Percentiles rank a stretch among this genome's conserved stretches.
Evolutionary conservation across 73 alveolate genomes (phyloP).

Genomic region (Paramecium primaurelia): DNA sequence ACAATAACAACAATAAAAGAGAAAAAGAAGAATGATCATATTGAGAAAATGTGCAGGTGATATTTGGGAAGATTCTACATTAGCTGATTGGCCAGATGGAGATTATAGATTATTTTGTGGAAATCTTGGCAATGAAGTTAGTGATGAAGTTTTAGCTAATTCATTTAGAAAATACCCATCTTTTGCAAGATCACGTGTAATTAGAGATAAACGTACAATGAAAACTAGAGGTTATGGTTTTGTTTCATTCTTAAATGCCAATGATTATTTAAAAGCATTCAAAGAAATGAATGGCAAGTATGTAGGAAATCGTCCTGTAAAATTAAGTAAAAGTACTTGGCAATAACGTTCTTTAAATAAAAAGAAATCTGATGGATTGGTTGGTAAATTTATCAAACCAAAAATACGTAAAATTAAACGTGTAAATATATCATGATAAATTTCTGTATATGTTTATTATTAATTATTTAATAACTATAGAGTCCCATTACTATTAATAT

Average conservation of each 20-base stretch:
- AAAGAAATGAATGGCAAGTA: slow-evolving; percentile 97
- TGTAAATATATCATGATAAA: not conserved
- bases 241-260: slow-evolving; percentile 85
- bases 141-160: slow-evolving; percentile 89
- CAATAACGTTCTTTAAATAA: slow-evolving; percentile 71
- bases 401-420: slow-evolving; percentile 17
- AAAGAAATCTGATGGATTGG: slow-evolving; percentile 51
- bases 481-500: no score
- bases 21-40: slow-evolving; percentile 75
- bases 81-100: slow-evolving; percentile 96
- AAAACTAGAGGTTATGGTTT: slow-evolving; percentile 98
- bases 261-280: slow-evolving; percentile 90
- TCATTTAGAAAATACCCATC: slow-evolving; percentile 94
- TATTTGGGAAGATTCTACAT: slow-evolving; percentile 95
- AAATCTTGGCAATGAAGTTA: slow-evolving; percentile 98
- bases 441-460: no score
- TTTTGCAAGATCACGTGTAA: slow-evolving; percentile 91
- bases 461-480: no score
- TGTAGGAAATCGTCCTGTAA: slow-evolving; percentile 98
- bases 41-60: slow-evolving; percentile 94
- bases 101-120: slow-evolving; percentile 97
- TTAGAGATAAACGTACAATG: slow-evolving; percentile 93
- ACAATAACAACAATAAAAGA: slow-evolving; percentile 46
- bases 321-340: slow-evolving; percentile 92
- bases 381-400: slow-evolving; percentile 22